Evolutionary conservation across 1,284 basidiomycete species (phyloP), one percentile per base, ranked within the genome.

Genomic region (Xanthoconium separans): DNA sequence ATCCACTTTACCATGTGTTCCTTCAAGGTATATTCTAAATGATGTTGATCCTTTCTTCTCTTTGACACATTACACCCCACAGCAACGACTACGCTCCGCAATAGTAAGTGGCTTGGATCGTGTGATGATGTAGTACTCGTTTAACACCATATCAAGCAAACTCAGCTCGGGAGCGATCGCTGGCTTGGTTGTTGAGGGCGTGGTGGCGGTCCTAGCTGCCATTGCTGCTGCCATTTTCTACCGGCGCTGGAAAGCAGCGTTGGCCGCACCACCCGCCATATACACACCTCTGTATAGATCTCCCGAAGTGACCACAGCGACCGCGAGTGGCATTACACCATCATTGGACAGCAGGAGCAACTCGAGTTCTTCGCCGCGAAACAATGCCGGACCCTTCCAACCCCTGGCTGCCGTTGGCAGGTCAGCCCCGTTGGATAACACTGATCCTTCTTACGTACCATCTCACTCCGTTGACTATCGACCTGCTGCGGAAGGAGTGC

Each of bases 101-200:
- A 41, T 54, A 46, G 65, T 69, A 53, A 33, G 61, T 52, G 41
- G 16, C 20, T 20, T 12, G 13, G 30, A 16, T 20, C n/a, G 20
- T 24, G n/a, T 16, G n/a, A 9, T 37, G 15, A 31, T 10, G 8
- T n/a, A 7, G 10, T 13, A 9, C 27, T 30, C 1, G 15, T 42
- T 51, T 55, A 27, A 63, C 33, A 16, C 37, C 2, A 27, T 16
- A 13, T 42, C 37, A 47, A 66, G 60, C 29, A 36, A 43, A n/a
- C 43, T 69, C 18, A 51, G 58, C 30, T 57, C 66, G 13, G 68
- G 66, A 30, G 56, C 48, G 9, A 65, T 67, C n/a, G 62, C 54
- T 20, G 66, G 66, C 13, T 49, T 67, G 4, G 55, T 56, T 10
- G 40, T 65, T 1, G 58, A 61, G 33, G 53, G 44, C 1, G 50